Evolutionary conservation across 2,329 filamentous ascomycete species (phyloP).

Genomic region (Pseudopyricularia javanii): DNA sequence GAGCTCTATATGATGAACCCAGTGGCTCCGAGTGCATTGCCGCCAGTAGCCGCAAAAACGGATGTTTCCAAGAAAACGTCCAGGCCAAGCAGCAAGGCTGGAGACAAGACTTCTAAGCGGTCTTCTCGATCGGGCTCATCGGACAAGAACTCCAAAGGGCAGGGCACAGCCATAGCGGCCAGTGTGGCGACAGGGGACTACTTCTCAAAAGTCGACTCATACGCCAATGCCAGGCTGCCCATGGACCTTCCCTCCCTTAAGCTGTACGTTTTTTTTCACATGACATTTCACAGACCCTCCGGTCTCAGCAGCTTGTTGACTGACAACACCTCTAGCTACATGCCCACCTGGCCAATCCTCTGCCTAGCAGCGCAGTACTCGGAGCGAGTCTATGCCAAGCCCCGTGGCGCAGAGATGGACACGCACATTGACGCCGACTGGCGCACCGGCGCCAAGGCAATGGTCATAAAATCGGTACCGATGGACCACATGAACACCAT

Average conservation of each 20-base stretch:
- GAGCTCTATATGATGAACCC: conserved; percentile 28
- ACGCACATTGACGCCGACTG: conserved; percentile 61
- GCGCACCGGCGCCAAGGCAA: conserved; percentile 66
- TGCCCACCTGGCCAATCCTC: conserved; percentile 64
- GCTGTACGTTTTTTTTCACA: conserved; percentile 30
- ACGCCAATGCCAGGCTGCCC: conserved; percentile 66
- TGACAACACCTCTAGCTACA: conserved; percentile 34
- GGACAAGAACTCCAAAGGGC: conserved; percentile 18
- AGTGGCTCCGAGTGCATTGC: background rate
- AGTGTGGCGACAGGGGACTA: conserved; percentile 37
- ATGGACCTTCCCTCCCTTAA: conserved; percentile 53
- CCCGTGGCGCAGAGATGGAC: conserved; percentile 49
- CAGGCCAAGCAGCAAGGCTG: background rate
- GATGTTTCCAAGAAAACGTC: conserved; percentile 3
- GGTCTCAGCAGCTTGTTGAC: too few species aligned
- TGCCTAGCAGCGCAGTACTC: conserved; percentile 72
- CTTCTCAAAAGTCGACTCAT: conserved; percentile 67
- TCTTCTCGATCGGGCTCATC: background rate
- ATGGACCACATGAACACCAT: conserved; percentile 69
- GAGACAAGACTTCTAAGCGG: background rate
- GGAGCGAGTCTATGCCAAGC: conserved; percentile 58
- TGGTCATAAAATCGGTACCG: conserved; percentile 71
- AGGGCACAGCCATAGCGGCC: conserved; percentile 19
- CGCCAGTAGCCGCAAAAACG: background rate
- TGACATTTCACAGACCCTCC: too few species aligned